A percentile compares a stretch with the other conserved stretches of the same genome.
Evolutionary conservation across 441 rosid species (phyloP).

Genomic region (Omphalea diandra): DNA sequence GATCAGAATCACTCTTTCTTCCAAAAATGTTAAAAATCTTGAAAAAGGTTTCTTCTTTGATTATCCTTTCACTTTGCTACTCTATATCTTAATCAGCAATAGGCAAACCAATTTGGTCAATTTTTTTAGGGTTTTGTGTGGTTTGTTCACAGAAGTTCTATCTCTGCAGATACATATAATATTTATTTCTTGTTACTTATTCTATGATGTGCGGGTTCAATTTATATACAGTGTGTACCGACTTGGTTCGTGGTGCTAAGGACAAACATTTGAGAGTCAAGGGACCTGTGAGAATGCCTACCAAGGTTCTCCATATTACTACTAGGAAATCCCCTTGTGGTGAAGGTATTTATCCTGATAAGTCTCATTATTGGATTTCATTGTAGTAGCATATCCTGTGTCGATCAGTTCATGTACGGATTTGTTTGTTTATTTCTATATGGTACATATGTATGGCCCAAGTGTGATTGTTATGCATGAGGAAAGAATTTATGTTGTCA

Average conservation of each 20-base stretch:
- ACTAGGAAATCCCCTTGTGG: slow-evolving; percentile 89
- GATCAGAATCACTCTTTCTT: slow-evolving; percentile 76
- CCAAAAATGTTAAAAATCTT: slow-evolving; percentile 77
- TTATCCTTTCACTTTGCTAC: background rate
- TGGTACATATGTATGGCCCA: too few relatives aligned
- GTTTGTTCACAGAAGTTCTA: too few relatives aligned
- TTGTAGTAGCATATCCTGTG: background rate
- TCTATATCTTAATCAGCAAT: background rate
- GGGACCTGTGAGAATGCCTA: slow-evolving; percentile 91
- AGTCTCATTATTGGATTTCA: background rate
- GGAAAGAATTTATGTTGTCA: too few relatives aligned
- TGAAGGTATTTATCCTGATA: slow-evolving; percentile 54
- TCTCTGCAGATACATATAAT: background rate
- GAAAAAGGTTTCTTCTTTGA: slow-evolving; percentile 58
- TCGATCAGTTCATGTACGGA: background rate
- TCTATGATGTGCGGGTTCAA: background rate
- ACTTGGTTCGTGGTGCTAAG: slow-evolving; percentile 84
- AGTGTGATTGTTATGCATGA: too few relatives aligned
- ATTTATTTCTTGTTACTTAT: slow-evolving; percentile 7
- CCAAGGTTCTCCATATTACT: slow-evolving; percentile 76
- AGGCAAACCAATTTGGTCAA: background rate
- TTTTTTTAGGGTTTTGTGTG: background rate
- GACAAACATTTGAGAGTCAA: slow-evolving; percentile 74
- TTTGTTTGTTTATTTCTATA: too few relatives aligned
- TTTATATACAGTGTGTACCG: slow-evolving; percentile 53